Percentiles rank a stretch among this genome's conserved stretches.
Conservation (phyloP, 345 rosid genomes). For the Pistacia vera region DNA sequence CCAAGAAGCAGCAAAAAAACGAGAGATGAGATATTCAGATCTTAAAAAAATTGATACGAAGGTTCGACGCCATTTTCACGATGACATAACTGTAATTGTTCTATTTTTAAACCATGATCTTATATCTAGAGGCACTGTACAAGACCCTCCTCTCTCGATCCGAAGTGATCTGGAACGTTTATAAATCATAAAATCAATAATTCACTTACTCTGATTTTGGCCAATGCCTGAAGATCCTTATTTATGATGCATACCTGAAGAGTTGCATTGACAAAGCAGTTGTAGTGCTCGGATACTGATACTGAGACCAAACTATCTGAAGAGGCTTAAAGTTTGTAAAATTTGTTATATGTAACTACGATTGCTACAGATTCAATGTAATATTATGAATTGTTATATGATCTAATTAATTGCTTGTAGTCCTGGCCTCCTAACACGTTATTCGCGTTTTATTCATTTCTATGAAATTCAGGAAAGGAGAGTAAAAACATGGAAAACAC, state of each 20-base stretch:
- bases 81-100: slow-evolving; percentile 88
- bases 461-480: neutral
- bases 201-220: slow-evolving; percentile 22
- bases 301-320: neutral
- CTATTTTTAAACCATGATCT: slow-evolving; percentile 86
- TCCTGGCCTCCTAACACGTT: neutral
- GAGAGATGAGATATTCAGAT: slow-evolving; percentile 92
- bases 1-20: slow-evolving; percentile 85
- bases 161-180: slow-evolving; percentile 67
- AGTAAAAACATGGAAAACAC: neutral
- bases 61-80: slow-evolving; percentile 93
- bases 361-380: neutral
- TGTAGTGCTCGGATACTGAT: slow-evolving; percentile 9
- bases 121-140: slow-evolving; percentile 56
- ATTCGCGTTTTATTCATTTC: neutral
- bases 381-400: slow-evolving; percentile 9
- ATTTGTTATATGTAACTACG: slow-evolving; percentile 1
- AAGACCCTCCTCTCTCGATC: slow-evolving; percentile 61
- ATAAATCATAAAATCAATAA: slow-evolving; percentile 18
- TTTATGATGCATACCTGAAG: neutral
- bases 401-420: neutral
- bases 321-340: slow-evolving; percentile 19
- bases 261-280: slow-evolving; percentile 21
- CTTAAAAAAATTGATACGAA: slow-evolving; percentile 79
- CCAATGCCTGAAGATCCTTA: neutral